Evolutionary conservation across 176 grass and related monocot genomes (phyloP).

Genomic region (Elymus sibiricus): DNA sequence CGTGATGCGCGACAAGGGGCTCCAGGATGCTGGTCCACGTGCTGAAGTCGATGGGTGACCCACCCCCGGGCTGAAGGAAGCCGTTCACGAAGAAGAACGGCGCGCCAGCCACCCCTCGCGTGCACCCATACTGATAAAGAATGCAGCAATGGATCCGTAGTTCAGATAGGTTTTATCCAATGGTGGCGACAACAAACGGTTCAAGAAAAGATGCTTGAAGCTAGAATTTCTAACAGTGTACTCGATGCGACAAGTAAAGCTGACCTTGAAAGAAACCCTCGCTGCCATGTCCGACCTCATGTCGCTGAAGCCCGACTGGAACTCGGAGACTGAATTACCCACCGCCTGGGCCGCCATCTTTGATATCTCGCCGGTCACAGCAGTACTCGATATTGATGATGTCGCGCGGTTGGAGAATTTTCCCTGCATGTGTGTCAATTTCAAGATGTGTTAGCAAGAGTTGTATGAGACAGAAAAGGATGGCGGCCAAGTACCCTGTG

Average conservation of each 20-base stretch:
- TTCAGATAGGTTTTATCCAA: not conserved
- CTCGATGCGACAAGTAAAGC: not conserved
- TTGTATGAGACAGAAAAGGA: not conserved
- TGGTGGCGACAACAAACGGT: not conserved
- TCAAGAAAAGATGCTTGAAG: not conserved
- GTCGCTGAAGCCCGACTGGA: conserved; percentile 73
- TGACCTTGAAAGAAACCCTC: conserved; percentile 81
- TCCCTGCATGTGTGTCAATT: conserved; percentile 42
- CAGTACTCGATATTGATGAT: conserved; percentile 37
- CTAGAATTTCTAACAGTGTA: not conserved
- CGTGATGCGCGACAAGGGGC: conserved; percentile 45
- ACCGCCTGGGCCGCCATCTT: conserved; percentile 43
- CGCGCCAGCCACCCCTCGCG: conserved; percentile 65
- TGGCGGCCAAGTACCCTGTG: not conserved
- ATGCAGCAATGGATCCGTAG: not conserved
- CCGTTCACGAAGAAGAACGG: conserved; percentile 96
- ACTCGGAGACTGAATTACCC: conserved; percentile 56
- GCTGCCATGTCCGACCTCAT: conserved; percentile 52
- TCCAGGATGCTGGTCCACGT: conserved; percentile 65
- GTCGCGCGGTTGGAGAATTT: conserved; percentile 70
- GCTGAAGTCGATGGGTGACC: conserved; percentile 60
- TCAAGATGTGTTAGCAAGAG: not conserved
- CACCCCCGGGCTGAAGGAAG: conserved; percentile 65
- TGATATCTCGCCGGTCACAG: conserved; percentile 49
- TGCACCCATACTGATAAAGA: conserved; percentile 72